Evolutionary conservation across 179 eudicot genomes (phyloP).

Genomic region (Heliamphora pulchella): DNA sequence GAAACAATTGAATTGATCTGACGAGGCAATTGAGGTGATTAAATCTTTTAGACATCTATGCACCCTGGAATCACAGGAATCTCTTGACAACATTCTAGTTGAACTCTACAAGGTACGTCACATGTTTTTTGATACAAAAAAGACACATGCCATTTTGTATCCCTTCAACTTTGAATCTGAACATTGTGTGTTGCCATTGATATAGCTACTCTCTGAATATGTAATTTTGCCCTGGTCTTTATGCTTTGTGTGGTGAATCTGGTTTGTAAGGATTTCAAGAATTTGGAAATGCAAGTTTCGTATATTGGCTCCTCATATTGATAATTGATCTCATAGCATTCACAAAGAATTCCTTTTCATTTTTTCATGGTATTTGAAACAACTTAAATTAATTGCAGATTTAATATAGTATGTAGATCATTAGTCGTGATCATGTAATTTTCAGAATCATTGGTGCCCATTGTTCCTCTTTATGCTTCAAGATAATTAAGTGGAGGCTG

Average conservation of each 20-base stretch:
- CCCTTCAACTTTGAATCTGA: neutral
- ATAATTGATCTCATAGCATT: neutral
- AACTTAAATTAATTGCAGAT: too few species aligned
- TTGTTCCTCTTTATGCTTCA: too few species aligned
- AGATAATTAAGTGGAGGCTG: neutral
- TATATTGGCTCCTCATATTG: too few species aligned
- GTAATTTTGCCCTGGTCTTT: neutral
- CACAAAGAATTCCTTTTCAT: too few species aligned
- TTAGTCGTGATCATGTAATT: too few species aligned
- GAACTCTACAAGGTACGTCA: constrained; percentile 75
- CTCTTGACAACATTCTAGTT: constrained; percentile 76
- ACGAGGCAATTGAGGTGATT: constrained; percentile 86
- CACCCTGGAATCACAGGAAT: constrained; percentile 66
- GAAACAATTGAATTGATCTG: constrained; percentile 76
- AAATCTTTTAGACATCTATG: constrained; percentile 83
- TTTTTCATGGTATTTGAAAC: too few species aligned
- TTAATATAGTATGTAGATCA: too few species aligned
- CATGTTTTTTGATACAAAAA: constrained; percentile 4
- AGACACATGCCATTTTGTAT: constrained; percentile 31
- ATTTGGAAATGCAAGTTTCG: too few species aligned
- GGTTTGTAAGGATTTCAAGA: neutral
- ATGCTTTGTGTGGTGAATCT: too few species aligned
- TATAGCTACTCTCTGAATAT: neutral
- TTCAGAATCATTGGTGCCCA: neutral
- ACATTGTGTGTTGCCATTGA: neutral